Conservation (phyloP, 805 yeast species). For the Priceomyces medius region DNA sequence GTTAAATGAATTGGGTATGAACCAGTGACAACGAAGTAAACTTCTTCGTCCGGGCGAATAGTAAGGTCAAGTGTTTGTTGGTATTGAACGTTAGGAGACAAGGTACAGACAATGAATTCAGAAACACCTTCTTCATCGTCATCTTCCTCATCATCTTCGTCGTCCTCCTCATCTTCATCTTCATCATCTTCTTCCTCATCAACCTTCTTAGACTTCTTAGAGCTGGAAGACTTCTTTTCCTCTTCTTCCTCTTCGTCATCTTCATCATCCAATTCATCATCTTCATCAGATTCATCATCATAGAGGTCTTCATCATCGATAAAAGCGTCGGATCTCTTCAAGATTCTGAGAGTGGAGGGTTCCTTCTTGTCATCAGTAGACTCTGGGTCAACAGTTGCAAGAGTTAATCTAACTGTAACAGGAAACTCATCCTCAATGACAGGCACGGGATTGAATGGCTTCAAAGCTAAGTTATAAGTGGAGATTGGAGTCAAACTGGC, state of each 20-base stretch:
- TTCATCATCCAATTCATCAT: conserved; percentile 44
- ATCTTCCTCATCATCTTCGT: conserved; percentile 55
- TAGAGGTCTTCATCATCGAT: conserved; percentile 46
- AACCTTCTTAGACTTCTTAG: conserved; percentile 21
- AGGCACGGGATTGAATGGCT: conserved; percentile 84
- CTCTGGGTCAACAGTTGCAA: conserved; percentile 94
- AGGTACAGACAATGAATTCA: conserved; percentile 83
- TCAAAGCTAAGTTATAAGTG: conserved; percentile 78
- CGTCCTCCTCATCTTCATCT: conserved; percentile 51
- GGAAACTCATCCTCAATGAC: conserved; percentile 87
- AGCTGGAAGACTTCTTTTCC: conserved; percentile 23
- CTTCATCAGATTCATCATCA: conserved; percentile 43
- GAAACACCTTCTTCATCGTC: conserved; percentile 75
- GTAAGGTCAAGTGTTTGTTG: conserved; percentile 92
- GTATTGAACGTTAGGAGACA: conserved; percentile 77
- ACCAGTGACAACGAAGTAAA: conserved; percentile 92
- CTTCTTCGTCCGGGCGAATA: conserved; percentile 90
- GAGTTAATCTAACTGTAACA: conserved; percentile 83
- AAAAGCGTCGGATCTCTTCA: conserved; percentile 60
- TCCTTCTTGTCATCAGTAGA: conserved; percentile 74
- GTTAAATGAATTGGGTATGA: conserved; percentile 88
- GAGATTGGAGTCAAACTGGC: conserved; percentile 78
- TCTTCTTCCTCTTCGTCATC: conserved; percentile 44
- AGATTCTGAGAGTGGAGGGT: conserved; percentile 87
- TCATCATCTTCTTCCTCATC: conserved; percentile 50